Conservation (phyloP, 148 eudicot genomes). For the Salicornia ramosissima region DNA sequence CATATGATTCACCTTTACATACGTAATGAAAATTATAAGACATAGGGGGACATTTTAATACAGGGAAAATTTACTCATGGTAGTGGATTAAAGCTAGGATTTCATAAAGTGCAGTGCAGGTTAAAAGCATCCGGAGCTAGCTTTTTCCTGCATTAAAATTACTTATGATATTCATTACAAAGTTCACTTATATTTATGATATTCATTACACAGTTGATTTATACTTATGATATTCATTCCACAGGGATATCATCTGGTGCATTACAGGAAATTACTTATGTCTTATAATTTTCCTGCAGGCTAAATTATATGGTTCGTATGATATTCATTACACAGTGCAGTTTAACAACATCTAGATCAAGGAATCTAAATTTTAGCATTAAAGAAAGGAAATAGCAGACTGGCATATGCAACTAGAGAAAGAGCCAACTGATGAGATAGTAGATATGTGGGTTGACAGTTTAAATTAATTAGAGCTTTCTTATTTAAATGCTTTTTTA, state of each 20-base stretch:
- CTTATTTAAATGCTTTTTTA: too few species aligned
- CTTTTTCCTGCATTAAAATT: too few species aligned
- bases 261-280: too few species aligned
- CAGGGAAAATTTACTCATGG: neutral
- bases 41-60: slow-evolving; percentile 5
- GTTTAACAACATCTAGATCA: neutral
- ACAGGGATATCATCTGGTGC: too few species aligned
- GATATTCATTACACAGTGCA: too few species aligned
- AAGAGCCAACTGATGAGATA: neutral
- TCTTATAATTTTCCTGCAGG: too few species aligned
- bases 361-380: slow-evolving; percentile 1
- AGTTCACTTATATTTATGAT: too few species aligned
- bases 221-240: too few species aligned
- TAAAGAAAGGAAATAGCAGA: slow-evolving; percentile 6
- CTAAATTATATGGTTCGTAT: too few species aligned
- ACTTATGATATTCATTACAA: too few species aligned
- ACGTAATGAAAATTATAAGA: slow-evolving; percentile 15
- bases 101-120: neutral
- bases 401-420: neutral
- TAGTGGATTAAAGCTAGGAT: neutral
- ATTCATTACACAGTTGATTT: too few species aligned
- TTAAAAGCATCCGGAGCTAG: neutral
- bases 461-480: too few species aligned
- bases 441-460: neutral
- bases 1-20: slow-evolving; percentile 77